Evolutionary conservation across 495 filamentous ascomycete genomes (phyloP), one percentile per base, ranked within the genome.

Genomic region (Penicillium parvum): DNA sequence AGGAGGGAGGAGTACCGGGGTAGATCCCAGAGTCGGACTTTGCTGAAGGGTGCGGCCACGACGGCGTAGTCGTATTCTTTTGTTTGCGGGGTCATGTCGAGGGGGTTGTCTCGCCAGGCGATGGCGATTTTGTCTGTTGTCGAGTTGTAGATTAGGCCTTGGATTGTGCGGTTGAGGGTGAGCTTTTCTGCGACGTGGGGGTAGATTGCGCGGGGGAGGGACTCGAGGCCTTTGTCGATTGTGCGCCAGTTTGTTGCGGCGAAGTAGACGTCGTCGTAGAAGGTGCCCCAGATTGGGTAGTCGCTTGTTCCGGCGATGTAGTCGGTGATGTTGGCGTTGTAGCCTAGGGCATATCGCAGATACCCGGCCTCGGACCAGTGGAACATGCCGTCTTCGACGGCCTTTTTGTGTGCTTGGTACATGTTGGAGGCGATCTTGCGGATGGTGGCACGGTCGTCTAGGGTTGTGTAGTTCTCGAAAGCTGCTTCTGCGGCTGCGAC

Each of bases 21-120:
- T 4, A 79, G 44, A 18, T 75, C 64, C 75, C 77, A 77, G 34
- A 68, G 65, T 32, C 73, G 64, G 40, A 79, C 69, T 12, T 74
- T 73, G 50, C 73, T 68, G 58, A 85, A 85, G 8, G 83, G 83
- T 0, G 72, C 69, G 9, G 82, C 66, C 32, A 85, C 68, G 6
- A 87, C 65, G 17, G 79, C 78, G 58, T 84, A 86, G 57, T 87
- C 82, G 51, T 76, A 83, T 7, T 71, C 65, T 11, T 71, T 60
- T 15, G 69, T 73, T 46, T 74, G 53, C 29, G 74, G 75, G 0
- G 39, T 46, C 23, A 63, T 55, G 4, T 70, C 58, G 3, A 65
- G 59, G 10, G 60, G 66, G 38, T 69, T 65, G 6, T 69, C 49
- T 21, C 66, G 62, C 66, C 69, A 79, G 5, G 65, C 64, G 3